Evolutionary conservation across 1,139 yeast genomes (phyloP).

Genomic region (Yamadazyma spencermartinsiae): DNA sequence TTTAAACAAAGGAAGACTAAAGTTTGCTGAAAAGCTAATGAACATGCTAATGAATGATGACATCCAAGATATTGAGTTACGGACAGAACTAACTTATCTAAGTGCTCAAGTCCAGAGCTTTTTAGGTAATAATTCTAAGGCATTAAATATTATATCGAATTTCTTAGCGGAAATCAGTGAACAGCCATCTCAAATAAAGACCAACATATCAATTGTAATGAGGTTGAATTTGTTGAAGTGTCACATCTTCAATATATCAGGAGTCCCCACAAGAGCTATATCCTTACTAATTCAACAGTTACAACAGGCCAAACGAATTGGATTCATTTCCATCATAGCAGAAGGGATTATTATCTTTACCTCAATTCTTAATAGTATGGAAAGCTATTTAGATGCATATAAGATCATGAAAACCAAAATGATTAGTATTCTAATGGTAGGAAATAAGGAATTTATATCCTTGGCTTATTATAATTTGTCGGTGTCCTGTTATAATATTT

Average conservation of each 20-base stretch:
- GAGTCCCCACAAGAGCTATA: constrained; percentile 41
- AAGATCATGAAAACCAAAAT: constrained; percentile 35
- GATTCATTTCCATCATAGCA: constrained; percentile 36
- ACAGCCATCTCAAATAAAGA: constrained; percentile 19
- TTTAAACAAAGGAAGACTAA: constrained; percentile 36
- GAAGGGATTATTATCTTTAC: constrained; percentile 43
- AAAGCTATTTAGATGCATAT: constrained; percentile 36
- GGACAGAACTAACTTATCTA: constrained; percentile 27
- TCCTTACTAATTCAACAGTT: constrained; percentile 48
- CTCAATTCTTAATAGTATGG: constrained; percentile 37
- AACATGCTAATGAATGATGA: constrained; percentile 23
- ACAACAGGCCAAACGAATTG: constrained; percentile 40
- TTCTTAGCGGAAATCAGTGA: constrained; percentile 18
- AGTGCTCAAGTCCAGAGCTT: constrained; percentile 31
- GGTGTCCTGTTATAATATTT: constrained; percentile 22
- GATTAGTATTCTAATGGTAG: constrained; percentile 40
- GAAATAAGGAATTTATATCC: constrained; percentile 34
- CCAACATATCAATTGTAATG: constrained; percentile 40
- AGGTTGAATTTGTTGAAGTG: constrained; percentile 48
- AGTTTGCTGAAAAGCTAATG: constrained; percentile 26
- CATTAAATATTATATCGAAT: constrained; percentile 34
- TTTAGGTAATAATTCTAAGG: constrained; percentile 32
- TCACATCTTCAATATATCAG: constrained; percentile 35
- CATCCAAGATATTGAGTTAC: constrained; percentile 32
- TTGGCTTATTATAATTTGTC: constrained; percentile 42